phyloP scores from a whole-genome alignment of 352 stramenopile species.

The Phytopythium aichiense region DNA sequence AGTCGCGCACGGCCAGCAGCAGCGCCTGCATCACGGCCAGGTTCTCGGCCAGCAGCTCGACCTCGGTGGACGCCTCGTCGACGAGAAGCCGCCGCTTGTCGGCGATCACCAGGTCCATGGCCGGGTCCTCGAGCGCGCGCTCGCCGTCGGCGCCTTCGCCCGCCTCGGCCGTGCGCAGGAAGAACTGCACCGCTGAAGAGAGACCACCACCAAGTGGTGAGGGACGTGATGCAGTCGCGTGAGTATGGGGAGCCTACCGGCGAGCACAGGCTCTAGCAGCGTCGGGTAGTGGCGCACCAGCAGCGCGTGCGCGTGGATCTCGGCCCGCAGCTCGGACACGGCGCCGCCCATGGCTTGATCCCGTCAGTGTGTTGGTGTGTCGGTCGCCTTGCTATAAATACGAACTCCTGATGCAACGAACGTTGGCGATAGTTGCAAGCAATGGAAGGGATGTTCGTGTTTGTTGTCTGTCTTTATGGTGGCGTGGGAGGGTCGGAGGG shows the following conservation, averaged over 20 bases:
- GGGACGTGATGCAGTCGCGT: not conserved
- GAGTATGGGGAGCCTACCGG: constrained; percentile 14
- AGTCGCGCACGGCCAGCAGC: constrained; percentile 34
- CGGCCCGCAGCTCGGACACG: constrained; percentile 60
- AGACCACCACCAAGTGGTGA: not conserved
- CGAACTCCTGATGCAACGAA: not conserved
- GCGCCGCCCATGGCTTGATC: constrained; percentile 46
- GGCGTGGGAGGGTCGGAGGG: no score
- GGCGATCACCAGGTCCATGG: constrained; percentile 45
- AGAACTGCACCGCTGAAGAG: constrained; percentile 52
- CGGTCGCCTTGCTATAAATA: not conserved
- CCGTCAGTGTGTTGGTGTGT: not conserved
- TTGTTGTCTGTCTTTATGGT: no score
- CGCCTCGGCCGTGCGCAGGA: constrained; percentile 54
- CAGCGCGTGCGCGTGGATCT: constrained; percentile 59
- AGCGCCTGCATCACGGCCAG: constrained; percentile 38
- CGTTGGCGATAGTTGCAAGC: no score
- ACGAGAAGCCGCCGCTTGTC: constrained; percentile 38
- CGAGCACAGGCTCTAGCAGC: constrained; percentile 57
- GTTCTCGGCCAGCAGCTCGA: constrained; percentile 66
- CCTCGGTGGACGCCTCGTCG: constrained; percentile 64
- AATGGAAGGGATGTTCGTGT: no score
- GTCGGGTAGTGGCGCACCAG: constrained; percentile 52
- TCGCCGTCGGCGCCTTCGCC: constrained; percentile 58
- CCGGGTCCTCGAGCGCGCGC: constrained; percentile 45